Evolutionary conservation across 1,139 yeast species (phyloP).

Genomic region (Hansenula anomala): DNA sequence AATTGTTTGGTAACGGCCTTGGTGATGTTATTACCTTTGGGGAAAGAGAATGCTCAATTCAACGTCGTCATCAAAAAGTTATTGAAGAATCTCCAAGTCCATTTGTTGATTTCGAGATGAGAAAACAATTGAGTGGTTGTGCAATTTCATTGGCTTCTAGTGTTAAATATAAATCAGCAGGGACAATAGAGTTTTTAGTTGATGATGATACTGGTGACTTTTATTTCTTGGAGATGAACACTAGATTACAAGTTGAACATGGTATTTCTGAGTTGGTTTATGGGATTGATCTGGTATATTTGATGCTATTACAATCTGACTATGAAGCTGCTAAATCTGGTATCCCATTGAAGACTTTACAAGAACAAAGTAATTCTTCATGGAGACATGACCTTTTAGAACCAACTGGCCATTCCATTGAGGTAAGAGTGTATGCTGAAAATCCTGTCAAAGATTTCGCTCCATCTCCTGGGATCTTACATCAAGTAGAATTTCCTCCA

Average conservation of each 20-base stretch:
- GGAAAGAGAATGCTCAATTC: slow-evolving; percentile 45
- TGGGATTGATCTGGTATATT: slow-evolving; percentile 29
- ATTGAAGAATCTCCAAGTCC: slow-evolving; percentile 41
- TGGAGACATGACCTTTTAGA: slow-evolving; percentile 20
- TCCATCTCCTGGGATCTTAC: slow-evolving; percentile 34
- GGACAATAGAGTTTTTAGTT: slow-evolving; percentile 34
- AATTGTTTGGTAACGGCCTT: slow-evolving; percentile 39
- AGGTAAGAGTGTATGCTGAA: slow-evolving; percentile 34
- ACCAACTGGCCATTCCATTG: slow-evolving; percentile 35
- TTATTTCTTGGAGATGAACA: slow-evolving; percentile 33
- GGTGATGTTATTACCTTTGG: slow-evolving; percentile 41
- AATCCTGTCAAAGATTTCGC: slow-evolving; percentile 32
- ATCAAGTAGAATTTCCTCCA: slow-evolving; percentile 26
- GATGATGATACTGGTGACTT: slow-evolving; percentile 29
- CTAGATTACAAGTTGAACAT: slow-evolving; percentile 36
- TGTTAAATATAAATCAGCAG: slow-evolving; percentile 32
- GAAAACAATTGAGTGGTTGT: slow-evolving; percentile 24
- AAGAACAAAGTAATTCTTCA: not conserved
- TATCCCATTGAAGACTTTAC: not conserved
- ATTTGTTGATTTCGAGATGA: slow-evolving; percentile 9
- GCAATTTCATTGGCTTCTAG: slow-evolving; percentile 27
- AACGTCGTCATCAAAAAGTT: slow-evolving; percentile 46
- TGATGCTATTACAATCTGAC: slow-evolving; percentile 28
- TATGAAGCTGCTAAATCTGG: slow-evolving; percentile 1
- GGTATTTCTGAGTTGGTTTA: slow-evolving; percentile 35